Evolutionary conservation across 1,139 yeast species (phyloP).

Genomic region (Yamadazyma sp.): DNA sequence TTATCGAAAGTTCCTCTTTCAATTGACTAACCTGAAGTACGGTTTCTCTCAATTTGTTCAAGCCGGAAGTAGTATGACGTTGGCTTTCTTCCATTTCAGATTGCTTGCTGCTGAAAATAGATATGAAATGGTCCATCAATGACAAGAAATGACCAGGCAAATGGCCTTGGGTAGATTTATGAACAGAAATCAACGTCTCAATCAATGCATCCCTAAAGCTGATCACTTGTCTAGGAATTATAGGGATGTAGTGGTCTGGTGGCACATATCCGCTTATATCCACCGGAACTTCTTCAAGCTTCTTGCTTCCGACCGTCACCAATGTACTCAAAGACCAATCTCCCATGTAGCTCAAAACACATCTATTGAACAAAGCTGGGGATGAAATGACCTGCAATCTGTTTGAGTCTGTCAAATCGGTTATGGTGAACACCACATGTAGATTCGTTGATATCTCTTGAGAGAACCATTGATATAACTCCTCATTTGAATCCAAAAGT

Average conservation of each 20-base stretch:
- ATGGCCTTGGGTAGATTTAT: conserved; percentile 19
- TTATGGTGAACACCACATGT: conserved; percentile 81
- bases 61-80: conserved; percentile 70
- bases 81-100: conserved; percentile 62
- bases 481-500: conserved; percentile 68
- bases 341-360: conserved; percentile 90
- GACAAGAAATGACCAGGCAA: conserved; percentile 51
- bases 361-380: conserved; percentile 89
- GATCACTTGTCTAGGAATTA: conserved; percentile 8
- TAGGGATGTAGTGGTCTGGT: conserved; percentile 25
- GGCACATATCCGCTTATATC: conserved; percentile 43
- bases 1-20: conserved; percentile 52
- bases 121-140: conserved; percentile 49
- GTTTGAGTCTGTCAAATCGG: conserved; percentile 47
- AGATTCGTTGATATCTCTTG: conserved; percentile 65
- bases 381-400: conserved; percentile 58
- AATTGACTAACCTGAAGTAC: conserved; percentile 69
- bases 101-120: conserved; percentile 44
- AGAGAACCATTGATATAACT: conserved; percentile 74
- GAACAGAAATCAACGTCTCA: conserved; percentile 49
- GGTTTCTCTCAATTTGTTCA: conserved; percentile 75
- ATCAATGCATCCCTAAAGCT: conserved; percentile 48
- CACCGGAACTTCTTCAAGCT: conserved; percentile 50
- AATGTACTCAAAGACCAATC: conserved; percentile 65
- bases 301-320: conserved; percentile 47